A percentile compares a stretch with the other conserved stretches of the same genome.
Evolutionary conservation across 306 rosid genomes (phyloP).

Genomic region (Corylus americana): DNA sequence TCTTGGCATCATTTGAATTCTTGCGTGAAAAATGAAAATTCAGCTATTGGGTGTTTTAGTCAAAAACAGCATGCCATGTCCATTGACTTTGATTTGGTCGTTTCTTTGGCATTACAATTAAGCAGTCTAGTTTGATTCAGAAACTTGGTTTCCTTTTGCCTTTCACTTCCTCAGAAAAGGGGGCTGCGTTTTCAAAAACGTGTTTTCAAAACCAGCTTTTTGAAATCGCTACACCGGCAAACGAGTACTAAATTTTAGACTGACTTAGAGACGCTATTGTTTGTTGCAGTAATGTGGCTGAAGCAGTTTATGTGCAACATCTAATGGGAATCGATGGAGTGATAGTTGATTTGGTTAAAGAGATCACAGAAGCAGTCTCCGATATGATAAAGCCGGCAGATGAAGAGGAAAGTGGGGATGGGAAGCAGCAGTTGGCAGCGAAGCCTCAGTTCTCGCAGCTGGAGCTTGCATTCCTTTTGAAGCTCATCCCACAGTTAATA

Average conservation of each 20-base stretch:
- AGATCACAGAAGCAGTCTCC: constrained; percentile 68
- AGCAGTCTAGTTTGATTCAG: neutral
- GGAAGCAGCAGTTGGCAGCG: constrained; percentile 34
- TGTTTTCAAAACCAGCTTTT: too few relatives aligned
- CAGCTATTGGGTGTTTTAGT: neutral
- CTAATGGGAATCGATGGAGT: constrained; percentile 93
- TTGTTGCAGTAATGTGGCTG: constrained; percentile 73
- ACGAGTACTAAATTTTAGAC: neutral
- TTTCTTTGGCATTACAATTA: neutral
- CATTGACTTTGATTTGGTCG: constrained; percentile 3
- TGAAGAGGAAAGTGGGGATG: constrained; percentile 42
- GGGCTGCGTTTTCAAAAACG: too few relatives aligned
- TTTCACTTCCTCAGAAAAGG: too few relatives aligned
- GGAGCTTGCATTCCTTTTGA: constrained; percentile 78
- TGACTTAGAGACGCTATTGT: neutral
- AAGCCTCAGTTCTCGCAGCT: constrained; percentile 74
- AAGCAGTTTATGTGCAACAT: constrained; percentile 88
- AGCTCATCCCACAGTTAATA: constrained; percentile 79
- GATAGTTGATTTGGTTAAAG: constrained; percentile 79
- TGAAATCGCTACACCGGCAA: too few relatives aligned
- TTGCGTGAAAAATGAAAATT: neutral
- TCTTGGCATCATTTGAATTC: neutral
- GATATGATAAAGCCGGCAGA: constrained; percentile 53
- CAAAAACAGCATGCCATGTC: neutral
- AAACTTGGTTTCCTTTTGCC: neutral